phyloP scores from a whole-genome alignment of 306 rosid species.

The Nissolia schottii region DNA sequence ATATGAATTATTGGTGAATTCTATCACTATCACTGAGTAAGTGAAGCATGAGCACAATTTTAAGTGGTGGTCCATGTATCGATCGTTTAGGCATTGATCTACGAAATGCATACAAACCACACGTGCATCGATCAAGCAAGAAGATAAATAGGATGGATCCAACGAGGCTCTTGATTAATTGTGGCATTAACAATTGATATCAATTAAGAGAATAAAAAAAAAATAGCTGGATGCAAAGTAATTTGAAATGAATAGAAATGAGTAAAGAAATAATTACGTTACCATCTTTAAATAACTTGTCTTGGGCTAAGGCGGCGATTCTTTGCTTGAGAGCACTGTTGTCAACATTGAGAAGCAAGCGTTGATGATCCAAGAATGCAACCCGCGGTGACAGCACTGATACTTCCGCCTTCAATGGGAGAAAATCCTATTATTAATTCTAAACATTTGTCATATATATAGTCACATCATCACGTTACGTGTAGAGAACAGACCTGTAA shows the following conservation, averaged over 20 bases:
- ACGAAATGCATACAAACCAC: neutral
- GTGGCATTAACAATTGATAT: neutral
- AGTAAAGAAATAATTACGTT: constrained; percentile 10
- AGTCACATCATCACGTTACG: neutral
- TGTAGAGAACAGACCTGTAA: constrained; percentile 68
- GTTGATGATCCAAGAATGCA: constrained; percentile 90
- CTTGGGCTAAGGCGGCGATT: constrained; percentile 98
- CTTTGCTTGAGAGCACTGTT: constrained; percentile 98
- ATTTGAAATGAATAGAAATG: neutral
- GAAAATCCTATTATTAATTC: no score
- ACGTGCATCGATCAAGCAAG: neutral
- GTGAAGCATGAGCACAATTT: no score
- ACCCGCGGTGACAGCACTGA: constrained; percentile 91
- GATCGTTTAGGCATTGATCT: neutral
- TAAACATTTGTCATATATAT: no score
- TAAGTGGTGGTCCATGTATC: no score
- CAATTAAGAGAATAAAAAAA: neutral
- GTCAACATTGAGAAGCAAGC: constrained; percentile 94
- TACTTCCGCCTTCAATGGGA: constrained; percentile 97
- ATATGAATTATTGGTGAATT: no score
- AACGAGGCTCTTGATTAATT: neutral
- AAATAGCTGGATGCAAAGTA: no score
- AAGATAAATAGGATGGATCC: neutral
- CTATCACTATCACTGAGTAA: no score
- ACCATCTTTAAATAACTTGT: constrained; percentile 96